These are phyloP conservation scores for Boletus coccyginus DNA, from an alignment of 768 basidiomycete species.

Conservation along the genomic window DNA sequence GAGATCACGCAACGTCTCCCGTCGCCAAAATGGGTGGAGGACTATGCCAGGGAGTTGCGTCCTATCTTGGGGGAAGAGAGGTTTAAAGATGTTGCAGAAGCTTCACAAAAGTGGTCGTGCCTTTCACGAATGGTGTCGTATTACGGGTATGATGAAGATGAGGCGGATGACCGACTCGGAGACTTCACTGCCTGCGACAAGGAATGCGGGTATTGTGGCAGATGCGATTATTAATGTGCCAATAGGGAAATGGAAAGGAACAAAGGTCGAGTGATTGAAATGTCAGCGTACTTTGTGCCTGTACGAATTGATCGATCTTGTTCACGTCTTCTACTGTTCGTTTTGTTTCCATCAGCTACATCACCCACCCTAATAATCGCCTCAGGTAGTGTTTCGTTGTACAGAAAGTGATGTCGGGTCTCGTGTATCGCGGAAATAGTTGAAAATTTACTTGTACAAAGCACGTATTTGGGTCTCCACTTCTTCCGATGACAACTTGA, in stretches of 20 bases:
- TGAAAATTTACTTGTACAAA: constrained; percentile 44
- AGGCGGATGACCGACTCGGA: not conserved
- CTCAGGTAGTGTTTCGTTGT: not conserved
- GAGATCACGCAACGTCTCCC: constrained; percentile 6
- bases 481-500: constrained; percentile 72
- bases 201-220: constrained; percentile 6
- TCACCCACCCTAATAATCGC: not conserved
- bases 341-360: not conserved
- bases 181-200: constrained; percentile 11
- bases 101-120: not conserved
- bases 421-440: not conserved
- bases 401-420: not conserved
- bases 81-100: not conserved
- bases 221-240: not conserved
- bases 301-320: not conserved
- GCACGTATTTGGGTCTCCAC: constrained; percentile 68
- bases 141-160: not conserved
- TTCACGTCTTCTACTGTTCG: not conserved
- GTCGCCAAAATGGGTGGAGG: not conserved
- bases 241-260: not conserved
- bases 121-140: not conserved
- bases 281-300: not conserved
- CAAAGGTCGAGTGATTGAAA: no score
- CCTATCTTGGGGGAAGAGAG: not conserved
- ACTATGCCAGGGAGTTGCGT: not conserved